phyloP scores from a whole-genome alignment of 108 stramenopile genomes.

The Hondaea fermentalgiana region DNA sequence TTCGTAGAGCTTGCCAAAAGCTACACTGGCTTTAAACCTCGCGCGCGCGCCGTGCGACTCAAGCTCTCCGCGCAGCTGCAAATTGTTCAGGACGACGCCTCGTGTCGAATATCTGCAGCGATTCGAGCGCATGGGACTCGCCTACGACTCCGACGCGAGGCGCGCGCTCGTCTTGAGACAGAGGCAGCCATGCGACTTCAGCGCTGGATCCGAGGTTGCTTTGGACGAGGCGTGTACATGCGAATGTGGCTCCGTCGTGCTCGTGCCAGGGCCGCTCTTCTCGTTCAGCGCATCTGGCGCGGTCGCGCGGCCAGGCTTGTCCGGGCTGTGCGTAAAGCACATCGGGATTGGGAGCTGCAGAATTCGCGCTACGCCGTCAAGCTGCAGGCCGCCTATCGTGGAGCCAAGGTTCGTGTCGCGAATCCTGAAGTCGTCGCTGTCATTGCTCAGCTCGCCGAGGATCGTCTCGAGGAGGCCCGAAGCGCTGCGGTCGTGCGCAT shows the following conservation, averaged over 20 bases:
- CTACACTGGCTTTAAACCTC: conserved; percentile 3
- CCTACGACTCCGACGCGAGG: neutral
- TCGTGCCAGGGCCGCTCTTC: neutral
- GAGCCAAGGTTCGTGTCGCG: neutral
- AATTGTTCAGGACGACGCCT: neutral
- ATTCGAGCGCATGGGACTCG: conserved; percentile 6
- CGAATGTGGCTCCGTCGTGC: neutral
- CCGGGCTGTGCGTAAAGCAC: neutral
- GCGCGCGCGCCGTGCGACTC: neutral
- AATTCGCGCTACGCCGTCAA: neutral
- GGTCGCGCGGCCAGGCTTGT: neutral
- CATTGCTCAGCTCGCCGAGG: neutral
- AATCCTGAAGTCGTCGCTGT: neutral
- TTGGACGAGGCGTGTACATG: neutral
- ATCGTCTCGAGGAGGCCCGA: neutral
- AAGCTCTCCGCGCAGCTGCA: neutral
- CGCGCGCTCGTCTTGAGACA: neutral
- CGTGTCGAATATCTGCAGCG: neutral
- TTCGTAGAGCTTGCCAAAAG: conserved; percentile 17
- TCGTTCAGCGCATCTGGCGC: neutral
- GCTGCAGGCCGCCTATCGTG: neutral
- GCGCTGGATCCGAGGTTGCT: neutral
- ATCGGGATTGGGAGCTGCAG: neutral
- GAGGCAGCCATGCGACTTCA: neutral
- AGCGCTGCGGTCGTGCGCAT: neutral